Base-by-base conservation (phyloP, 2,329 filamentous ascomycete genomes). In the Alternaria infectoria region DNA sequence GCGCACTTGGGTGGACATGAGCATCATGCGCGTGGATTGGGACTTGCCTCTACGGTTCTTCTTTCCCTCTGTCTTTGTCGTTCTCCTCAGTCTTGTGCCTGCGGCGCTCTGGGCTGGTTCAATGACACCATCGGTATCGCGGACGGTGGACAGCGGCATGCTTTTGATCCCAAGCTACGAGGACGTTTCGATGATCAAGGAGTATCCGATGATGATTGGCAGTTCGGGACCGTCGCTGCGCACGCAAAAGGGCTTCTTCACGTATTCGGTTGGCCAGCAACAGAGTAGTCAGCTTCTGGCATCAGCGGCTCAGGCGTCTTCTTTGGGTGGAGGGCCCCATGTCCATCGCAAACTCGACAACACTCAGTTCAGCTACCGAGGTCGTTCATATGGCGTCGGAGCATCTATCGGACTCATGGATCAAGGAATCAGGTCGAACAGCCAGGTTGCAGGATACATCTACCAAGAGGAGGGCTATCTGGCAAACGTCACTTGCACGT, bases 351-450 rank as follows among this genome's bases (percentile, higher is more conserved):
- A 74, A 49, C 65, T 70, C 15, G 73, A 74, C 64, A 74, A 74
- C 49, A 72, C 72, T 1, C 72, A 70, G 21, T 75, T 72, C 58
- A 74, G 71, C 52, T 74, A 74, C 56, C 57, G 60, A 6, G 72
- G 72, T 49, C 79, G 82, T 68, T 79, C 81, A 1, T 83, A 82
- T 69, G 81, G 81, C 69, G 80, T 83, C 19, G 81, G 81, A 58
- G 80, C 80, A 50, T 77, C 82, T n/a, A 74, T 80, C 8, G 71
- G 72, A 12, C 62, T 75, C 5, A 69, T 65, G 45, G 73, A 75
- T 45, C 52, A 62, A 10, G 21, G 36, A 4, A 72, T 75, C 6
- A 51, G 59, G 11, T 66, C 68, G 17, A 66, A 69, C 43, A 57
- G 13, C 10, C 67, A 70, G 25, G 69, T 66, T 13, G 70, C 68